Evolutionary conservation across 2,329 filamentous ascomycete species (phyloP), one percentile per base, ranked within the genome.

Genomic region (Cercospora beticola): DNA sequence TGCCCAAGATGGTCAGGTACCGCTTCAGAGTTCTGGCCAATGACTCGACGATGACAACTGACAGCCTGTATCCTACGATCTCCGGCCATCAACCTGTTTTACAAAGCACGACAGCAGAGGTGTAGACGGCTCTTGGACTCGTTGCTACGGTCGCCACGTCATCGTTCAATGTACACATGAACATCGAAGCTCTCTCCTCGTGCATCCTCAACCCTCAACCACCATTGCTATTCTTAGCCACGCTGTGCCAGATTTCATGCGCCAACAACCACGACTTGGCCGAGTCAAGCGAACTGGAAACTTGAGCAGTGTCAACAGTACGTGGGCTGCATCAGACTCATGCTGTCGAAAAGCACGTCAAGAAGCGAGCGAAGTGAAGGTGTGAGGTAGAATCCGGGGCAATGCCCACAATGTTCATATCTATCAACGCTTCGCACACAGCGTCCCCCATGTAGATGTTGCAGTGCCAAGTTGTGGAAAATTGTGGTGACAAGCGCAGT

Each of bases 1-100:
- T 30, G 30, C 62, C 62, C 26, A n/a, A 57, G 21, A 33, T 30
- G 52, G 62, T 46, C 62, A 64, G 52, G 49, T 64, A 64, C 33
- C 49, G 46, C 21, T 52, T 16, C 10, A 14, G 18, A 26, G 18
- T 52, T 52, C 46, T 52, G 46, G 36, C 46, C 46, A 52, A 52
- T 52, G 18, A 52, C 46, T 52, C 46, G 46, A 52, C 46, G 18
- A 23, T 52, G 46, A 23, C 46, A 52, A 23, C 46, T 26, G 46
- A 52, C 46, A 52, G 21, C 21, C 21, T 52, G 46, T 21, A 12
- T 52, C 8, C 21, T 52, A 5, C 4, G 36, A 40, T 14, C 16
- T 40, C 36, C 14, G 36, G 36, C 36, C 36, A 43, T 43, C 36
- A 43, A n/a, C 36, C 36, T 43, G 36, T 43, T 43, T 43, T 43